Base-by-base conservation (phyloP, 495 filamentous ascomycete genomes). In the Penicillium maclennaniae region DNA sequence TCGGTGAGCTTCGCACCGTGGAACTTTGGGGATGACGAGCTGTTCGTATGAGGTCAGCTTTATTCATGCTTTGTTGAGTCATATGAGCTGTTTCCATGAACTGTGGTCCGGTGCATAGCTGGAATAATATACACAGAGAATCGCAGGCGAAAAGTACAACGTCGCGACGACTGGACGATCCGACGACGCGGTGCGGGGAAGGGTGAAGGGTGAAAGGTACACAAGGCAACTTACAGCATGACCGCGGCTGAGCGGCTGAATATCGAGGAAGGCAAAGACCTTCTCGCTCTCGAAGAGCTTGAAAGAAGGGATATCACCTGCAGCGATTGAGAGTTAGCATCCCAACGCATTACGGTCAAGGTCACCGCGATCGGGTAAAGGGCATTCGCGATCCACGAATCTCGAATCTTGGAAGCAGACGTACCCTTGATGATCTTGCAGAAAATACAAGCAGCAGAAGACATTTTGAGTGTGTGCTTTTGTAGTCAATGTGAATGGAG, bases 351-450 rank as follows among this genome's bases (percentile, higher is more conserved):
- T 34, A 1, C 9, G 3, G 31, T 10, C 27, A 12, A 34, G 31
- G 31, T 9, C 31, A 51, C 25, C 21, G 39, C 48, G 28, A n/a
- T 28, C 28, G 6, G n/a, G 26, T 25, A 26, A 1, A 7, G 4
- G 21, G 7, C 20, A 23, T 4, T 3, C 12, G 34, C 4, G n/a
- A 28, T 49, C 50, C 14, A 19, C 14, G 23, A n/a, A 7, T 28
- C 23, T 0, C 26, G 23, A 16, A 26, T 21, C 37, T 20, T 37
- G 34, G 20, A 28, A 14, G n/a, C 15, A 28, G 16, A 58, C 69
- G 53, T 74, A 87, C 91, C 93, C 79, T 95, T 95, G 74, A 98
- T 87, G 68, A 98, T 97, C 66, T 88, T 95, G 82, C 93, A 98
- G 78, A 98, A 98, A 69, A 97, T 92, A 63, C 93, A 98, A 41